Evolutionary conservation across 1,139 yeast species (phyloP).

Genomic region (Yamadazyma diddensiae): DNA sequence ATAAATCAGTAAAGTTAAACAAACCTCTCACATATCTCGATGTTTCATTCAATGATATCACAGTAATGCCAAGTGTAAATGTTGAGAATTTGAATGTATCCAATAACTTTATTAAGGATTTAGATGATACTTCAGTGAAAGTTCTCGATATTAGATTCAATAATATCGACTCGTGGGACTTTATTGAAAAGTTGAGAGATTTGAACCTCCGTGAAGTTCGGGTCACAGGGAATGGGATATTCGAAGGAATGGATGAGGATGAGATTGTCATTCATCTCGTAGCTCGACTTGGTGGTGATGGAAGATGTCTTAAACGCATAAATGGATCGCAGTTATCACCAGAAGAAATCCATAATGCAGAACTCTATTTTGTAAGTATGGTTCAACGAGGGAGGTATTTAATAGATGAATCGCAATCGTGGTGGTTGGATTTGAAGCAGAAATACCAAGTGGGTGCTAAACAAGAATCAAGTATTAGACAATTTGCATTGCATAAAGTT

Average conservation of each 20-base stretch:
- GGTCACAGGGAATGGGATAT: constrained; percentile 54
- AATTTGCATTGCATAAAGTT: constrained; percentile 12
- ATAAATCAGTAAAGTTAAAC: too few species aligned
- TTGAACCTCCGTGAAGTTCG: constrained; percentile 40
- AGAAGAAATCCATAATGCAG: constrained; percentile 60
- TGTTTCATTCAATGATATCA: constrained; percentile 43
- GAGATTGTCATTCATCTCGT: constrained; percentile 37
- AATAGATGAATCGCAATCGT: constrained; percentile 9
- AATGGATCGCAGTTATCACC: constrained; percentile 54
- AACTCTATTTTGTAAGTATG: constrained; percentile 59
- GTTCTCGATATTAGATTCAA: constrained; percentile 51
- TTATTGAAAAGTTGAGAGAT: constrained; percentile 38
- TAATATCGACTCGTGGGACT: constrained; percentile 42
- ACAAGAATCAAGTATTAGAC: constrained; percentile 1
- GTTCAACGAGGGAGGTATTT: constrained; percentile 35
- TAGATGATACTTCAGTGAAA: constrained; percentile 8
- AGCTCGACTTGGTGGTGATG: constrained; percentile 41
- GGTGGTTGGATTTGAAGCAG: constrained; percentile 26
- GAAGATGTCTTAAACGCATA: constrained; percentile 24
- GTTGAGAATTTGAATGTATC: constrained; percentile 20
- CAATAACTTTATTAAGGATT: constrained; percentile 21
- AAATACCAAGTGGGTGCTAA: constrained; percentile 18
- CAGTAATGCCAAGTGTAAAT: constrained; percentile 25
- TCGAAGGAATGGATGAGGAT: constrained; percentile 18
- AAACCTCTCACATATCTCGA: constrained; percentile 29